Base-by-base conservation (phyloP, 2,329 filamentous ascomycete genomes). In the Macroventuria anomochaeta region DNA sequence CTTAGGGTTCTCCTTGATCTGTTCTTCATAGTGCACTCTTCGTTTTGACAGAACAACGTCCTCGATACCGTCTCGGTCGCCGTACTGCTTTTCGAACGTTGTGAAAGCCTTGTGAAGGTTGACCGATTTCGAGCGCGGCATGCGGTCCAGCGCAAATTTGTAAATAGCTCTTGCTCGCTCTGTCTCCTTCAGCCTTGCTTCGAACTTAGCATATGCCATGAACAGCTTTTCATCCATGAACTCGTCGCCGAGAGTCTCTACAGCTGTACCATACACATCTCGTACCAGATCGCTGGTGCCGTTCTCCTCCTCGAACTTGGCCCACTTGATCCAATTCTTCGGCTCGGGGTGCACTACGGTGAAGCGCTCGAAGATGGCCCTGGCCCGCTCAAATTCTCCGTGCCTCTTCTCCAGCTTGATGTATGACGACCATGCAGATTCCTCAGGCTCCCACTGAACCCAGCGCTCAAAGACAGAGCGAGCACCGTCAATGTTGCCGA, bases 261-360 rank as follows among this genome's bases (percentile, higher is more conserved):
- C 88, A 1, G 93, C 93, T 49, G 85, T 83, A 3, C 93, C 91
- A 71, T 92, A 97, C 0, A 97, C 93, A 58, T 97, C 92, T 18
- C 95, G 85, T 6, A 99, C 95, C 61, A 93, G 75, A 67, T 97
- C 93, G 69, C 88, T 93, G 1, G 92, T 96, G 7, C 95, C 95
- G 64, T 88, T 91, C 71, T 99, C 95, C 73, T 97, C 93, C 75
- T 99, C 95, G 64, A 97, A 99, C 58, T 90, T 90, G 55, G 93
- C 89, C 95, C 95, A 99, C 73, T 97, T 97, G 77, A 99, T 96
- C 93, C 93, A 99, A 70, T 97, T 97, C 67, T 90, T 86, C 18
- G 95, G 90, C 69, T 97, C 93, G 0, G 95, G 93, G 64, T 97
- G 95, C 7, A 97, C 90, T 55, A 93, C 84, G 1, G 92, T 96